Conservation (phyloP, 2,329 filamentous ascomycete genomes). For the Colletotrichum costaricense region DNA sequence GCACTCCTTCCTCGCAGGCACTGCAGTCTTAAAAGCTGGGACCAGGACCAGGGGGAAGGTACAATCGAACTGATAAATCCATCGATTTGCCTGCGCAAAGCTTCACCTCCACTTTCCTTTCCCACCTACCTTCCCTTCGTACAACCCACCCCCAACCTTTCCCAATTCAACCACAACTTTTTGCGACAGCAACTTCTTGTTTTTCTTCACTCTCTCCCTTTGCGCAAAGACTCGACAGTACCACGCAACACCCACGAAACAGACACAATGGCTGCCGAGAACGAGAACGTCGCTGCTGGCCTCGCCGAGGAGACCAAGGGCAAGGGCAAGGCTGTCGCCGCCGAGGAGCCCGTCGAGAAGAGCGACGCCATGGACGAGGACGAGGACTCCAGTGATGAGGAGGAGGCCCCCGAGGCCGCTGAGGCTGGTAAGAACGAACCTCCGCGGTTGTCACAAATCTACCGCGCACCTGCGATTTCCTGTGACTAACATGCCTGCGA, state of each 20-base stretch:
- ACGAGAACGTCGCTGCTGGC: conserved; percentile 55
- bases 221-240: neutral
- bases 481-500: conserved; percentile 41
- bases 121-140: conserved; percentile 23
- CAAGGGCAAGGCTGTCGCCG: conserved; percentile 83
- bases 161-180: conserved; percentile 1
- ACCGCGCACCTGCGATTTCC: conserved; percentile 35
- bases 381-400: conserved; percentile 78
- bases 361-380: conserved; percentile 80
- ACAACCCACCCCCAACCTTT: conserved; percentile 4
- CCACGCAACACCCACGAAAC: conserved; percentile 34
- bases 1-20: neutral
- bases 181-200: neutral
- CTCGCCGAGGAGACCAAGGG: conserved; percentile 74
- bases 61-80: conserved; percentile 34
- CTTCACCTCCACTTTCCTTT: conserved; percentile 25
- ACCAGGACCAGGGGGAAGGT: conserved; percentile 27
- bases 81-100: conserved; percentile 15
- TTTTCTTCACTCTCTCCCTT: neutral
- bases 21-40: conserved; percentile 30
- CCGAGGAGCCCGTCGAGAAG: conserved; percentile 59
- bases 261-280: conserved; percentile 60
- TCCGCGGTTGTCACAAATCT: conserved; percentile 30
- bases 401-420: conserved; percentile 61
- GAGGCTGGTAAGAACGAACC: conserved; percentile 39